Evolutionary conservation across 768 basidiomycete genomes (phyloP), one percentile per base, ranked within the genome.

Genomic region (Leucocoprinus sp.): DNA sequence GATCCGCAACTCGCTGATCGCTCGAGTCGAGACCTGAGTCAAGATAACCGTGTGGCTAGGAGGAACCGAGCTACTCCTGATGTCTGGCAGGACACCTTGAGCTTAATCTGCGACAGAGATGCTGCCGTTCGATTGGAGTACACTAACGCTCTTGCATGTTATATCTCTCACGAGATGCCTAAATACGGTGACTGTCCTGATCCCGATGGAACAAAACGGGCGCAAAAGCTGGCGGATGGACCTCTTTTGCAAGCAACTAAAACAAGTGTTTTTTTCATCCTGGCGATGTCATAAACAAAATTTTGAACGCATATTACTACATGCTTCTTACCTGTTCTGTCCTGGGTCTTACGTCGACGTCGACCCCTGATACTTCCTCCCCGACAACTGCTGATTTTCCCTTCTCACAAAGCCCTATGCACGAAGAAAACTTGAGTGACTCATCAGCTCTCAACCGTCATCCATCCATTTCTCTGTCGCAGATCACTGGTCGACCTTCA

Each of bases 51-150:
- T 18, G 57, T 64, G 19, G 69, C 78, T n/a, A 71, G 79, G 42
- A 68, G 87, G 48, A 80, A 78, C 8, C 72, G 72, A 50, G 75
- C 95, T 24, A 71, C 83, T 2, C 82, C 85, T 22, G 90, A 92
- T 57, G 76, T 84, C 26, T 95, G 91, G 91, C 88, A 92, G 58
- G 92, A 95, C 50, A 93, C 88, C 1, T 62, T 95, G 35, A 84
- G 82, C 38, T 69, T 96, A 21, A 63, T 95, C 3, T 93, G 90
- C 58, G 90, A 95, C 57, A 60, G 65, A 9, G 82, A 89, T 46
- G 82, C 76, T 54, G 66, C 76, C n/a, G 80, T 93, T 17, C 80
- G 93, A 45, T 74, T 77, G 9, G 85, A 88, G 52, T 93, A 92
- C 58, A 75, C 81, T 0, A 66, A 73, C 28, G 77, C 81, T 3